Evolutionary conservation across 2,329 filamentous ascomycete species (phyloP).

Genomic region (Nemania diffusa): DNA sequence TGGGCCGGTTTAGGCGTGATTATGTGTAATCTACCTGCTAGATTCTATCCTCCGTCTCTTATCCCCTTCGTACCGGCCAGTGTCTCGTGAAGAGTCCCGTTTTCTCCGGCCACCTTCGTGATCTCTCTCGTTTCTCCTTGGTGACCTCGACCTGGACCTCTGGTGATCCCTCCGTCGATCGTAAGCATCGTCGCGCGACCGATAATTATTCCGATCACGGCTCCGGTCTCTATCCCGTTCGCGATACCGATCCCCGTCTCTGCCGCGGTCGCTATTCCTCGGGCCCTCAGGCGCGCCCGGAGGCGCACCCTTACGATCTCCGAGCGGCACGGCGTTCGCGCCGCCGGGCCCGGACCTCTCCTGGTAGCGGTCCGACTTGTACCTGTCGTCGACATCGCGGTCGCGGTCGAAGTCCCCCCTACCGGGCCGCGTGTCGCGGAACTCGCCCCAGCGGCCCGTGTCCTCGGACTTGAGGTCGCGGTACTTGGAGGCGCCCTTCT

Average conservation of each 20-base stretch:
- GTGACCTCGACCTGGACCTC: slow-evolving; percentile 65
- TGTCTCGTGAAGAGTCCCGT: slow-evolving; percentile 66
- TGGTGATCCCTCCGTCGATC: slow-evolving; percentile 54
- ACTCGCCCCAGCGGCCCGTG: slow-evolving; percentile 84
- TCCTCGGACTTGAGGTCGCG: slow-evolving; percentile 89
- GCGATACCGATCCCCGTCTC: slow-evolving; percentile 42
- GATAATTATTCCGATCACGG: slow-evolving; percentile 48
- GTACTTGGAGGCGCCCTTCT: slow-evolving; percentile 91
- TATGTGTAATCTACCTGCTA: slow-evolving; percentile 41
- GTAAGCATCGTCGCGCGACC: slow-evolving; percentile 49
- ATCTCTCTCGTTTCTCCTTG: slow-evolving; percentile 55
- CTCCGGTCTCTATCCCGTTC: slow-evolving; percentile 44
- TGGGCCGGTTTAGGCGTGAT: slow-evolving; percentile 31
- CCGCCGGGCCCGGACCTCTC: slow-evolving; percentile 63
- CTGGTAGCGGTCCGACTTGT: slow-evolving; percentile 70
- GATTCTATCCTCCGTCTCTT: slow-evolving; percentile 69
- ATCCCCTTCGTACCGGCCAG: slow-evolving; percentile 65
- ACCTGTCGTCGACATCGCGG: slow-evolving; percentile 72
- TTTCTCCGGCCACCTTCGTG: slow-evolving; percentile 64
- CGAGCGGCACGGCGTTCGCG: slow-evolving; percentile 77
- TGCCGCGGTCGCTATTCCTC: slow-evolving; percentile 47
- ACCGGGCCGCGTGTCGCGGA: slow-evolving; percentile 61
- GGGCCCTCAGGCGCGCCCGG: slow-evolving; percentile 53
- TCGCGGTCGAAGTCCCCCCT: slow-evolving; percentile 54
- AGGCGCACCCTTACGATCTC: slow-evolving; percentile 65